A percentile compares a stretch with the other conserved stretches of the same genome.
Evolutionary conservation across 2,329 filamentous ascomycete genomes (phyloP).

Genomic region (Phoma sp.): DNA sequence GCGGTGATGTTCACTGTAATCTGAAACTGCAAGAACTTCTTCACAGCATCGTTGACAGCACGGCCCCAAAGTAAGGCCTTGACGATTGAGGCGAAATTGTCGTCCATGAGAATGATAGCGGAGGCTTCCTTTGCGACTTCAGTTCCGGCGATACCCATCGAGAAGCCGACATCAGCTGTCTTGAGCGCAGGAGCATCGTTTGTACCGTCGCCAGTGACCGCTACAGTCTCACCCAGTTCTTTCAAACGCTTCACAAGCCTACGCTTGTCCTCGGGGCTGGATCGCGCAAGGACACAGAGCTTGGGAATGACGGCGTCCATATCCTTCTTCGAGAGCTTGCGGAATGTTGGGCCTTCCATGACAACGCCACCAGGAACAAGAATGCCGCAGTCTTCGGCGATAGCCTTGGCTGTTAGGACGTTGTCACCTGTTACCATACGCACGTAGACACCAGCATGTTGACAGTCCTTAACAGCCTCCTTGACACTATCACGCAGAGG

Average conservation of each 20-base stretch:
- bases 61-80: conserved; percentile 80
- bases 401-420: conserved; percentile 77
- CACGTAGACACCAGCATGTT: conserved; percentile 77
- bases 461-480: conserved; percentile 74
- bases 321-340: conserved; percentile 68
- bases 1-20: conserved; percentile 92
- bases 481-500: conserved; percentile 76
- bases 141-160: conserved; percentile 83
- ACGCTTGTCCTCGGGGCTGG: conserved; percentile 72
- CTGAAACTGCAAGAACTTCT: conserved; percentile 63
- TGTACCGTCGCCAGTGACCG: conserved; percentile 82
- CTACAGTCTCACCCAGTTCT: conserved; percentile 75
- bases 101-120: conserved; percentile 85
- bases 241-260: conserved; percentile 69
- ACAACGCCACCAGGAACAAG: conserved; percentile 71
- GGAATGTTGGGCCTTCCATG: conserved; percentile 80
- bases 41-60: conserved; percentile 51
- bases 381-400: conserved; percentile 80
- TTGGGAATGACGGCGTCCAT: conserved; percentile 65
- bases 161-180: conserved; percentile 82
- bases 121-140: conserved; percentile 87
- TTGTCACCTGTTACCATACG: conserved; percentile 90
- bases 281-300: conserved; percentile 71
- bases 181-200: conserved; percentile 84
- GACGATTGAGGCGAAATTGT: conserved; percentile 86